Percentiles rank a stretch among this genome's conserved stretches.
Evolutionary conservation across 805 yeast species (phyloP).

Genomic region (Hanseniaspora lachancei): DNA sequence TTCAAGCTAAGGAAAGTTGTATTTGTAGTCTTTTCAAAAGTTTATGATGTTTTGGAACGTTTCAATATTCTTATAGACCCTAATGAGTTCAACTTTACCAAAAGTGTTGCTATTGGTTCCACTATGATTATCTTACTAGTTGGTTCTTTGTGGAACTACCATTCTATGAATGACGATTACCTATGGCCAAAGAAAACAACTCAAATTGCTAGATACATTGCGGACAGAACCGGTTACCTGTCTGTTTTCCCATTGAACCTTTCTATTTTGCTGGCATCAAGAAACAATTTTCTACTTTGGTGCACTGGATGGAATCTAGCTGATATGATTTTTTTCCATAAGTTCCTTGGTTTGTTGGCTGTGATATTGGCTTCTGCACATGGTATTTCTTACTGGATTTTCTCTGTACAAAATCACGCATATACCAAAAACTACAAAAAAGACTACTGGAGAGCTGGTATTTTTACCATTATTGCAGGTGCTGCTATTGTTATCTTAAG

Average conservation of each 20-base stretch:
- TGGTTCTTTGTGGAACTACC: not conserved
- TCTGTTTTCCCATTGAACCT: conserved; percentile 40
- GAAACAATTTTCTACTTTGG: conserved; percentile 54
- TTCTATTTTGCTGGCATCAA: conserved; percentile 48
- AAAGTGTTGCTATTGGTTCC: not conserved
- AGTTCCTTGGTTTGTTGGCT: conserved; percentile 39
- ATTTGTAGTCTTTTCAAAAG: not conserved
- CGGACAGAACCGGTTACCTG: conserved; percentile 41
- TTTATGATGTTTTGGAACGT: not conserved
- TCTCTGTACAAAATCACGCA: not conserved
- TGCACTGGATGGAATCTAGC: conserved; percentile 51
- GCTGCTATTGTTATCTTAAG: conserved; percentile 31
- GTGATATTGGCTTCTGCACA: not conserved
- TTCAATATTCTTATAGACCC: not conserved
- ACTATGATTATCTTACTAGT: not conserved
- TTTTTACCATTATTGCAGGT: conserved; percentile 18
- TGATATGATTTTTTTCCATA: conserved; percentile 51
- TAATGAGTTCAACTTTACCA: not conserved
- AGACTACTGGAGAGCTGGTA: conserved; percentile 2
- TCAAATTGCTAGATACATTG: conserved; percentile 25
- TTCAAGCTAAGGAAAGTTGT: not conserved
- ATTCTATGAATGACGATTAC: not conserved
- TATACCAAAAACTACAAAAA: not conserved
- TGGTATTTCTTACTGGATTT: conserved; percentile 2
- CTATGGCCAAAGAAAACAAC: conserved; percentile 11